Percentiles rank a stretch among this genome's conserved stretches.
phyloP scores from a whole-genome alignment of 805 yeast genomes.

The Myxozyma kluyveri region DNA sequence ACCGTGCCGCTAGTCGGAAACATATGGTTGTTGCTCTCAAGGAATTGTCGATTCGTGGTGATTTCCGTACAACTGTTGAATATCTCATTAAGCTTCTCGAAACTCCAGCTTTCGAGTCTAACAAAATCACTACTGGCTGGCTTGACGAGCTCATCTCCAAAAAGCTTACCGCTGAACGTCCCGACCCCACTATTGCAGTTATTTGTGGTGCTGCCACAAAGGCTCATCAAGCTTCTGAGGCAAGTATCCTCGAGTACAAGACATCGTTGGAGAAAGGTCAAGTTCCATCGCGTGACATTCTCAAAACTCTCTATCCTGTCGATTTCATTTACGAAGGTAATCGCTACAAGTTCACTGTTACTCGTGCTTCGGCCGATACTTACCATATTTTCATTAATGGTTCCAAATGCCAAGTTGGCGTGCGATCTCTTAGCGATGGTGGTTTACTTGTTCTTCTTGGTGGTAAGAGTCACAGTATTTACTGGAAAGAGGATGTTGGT shows the following conservation, averaged over 20 bases:
- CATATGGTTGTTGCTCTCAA: slow-evolving; percentile 98
- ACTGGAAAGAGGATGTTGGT: slow-evolving; percentile 96
- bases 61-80: slow-evolving; percentile 96
- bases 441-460: slow-evolving; percentile 83
- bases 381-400: slow-evolving; percentile 93
- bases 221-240: slow-evolving; percentile 77
- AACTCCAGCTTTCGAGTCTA: slow-evolving; percentile 94
- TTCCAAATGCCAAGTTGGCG: slow-evolving; percentile 82
- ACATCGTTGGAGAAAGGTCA: slow-evolving; percentile 90
- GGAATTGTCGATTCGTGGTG: slow-evolving; percentile 96
- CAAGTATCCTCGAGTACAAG: slow-evolving; percentile 64
- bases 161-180: slow-evolving; percentile 94
- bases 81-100: slow-evolving; percentile 91
- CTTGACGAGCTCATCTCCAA: slow-evolving; percentile 91
- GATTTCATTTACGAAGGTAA: slow-evolving; percentile 95
- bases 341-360: slow-evolving; percentile 92
- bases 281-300: slow-evolving; percentile 75
- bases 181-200: slow-evolving; percentile 85
- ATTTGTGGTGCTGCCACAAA: slow-evolving; percentile 98
- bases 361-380: slow-evolving; percentile 80
- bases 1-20: slow-evolving; percentile 95
- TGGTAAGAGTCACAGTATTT: slow-evolving; percentile 91
- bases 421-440: slow-evolving; percentile 88
- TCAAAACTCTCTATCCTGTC: slow-evolving; percentile 85
- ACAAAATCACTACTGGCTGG: slow-evolving; percentile 98